Evolutionary conservation across 148 eudicot genomes (phyloP).

Genomic region (Dianthus caryophyllus): DNA sequence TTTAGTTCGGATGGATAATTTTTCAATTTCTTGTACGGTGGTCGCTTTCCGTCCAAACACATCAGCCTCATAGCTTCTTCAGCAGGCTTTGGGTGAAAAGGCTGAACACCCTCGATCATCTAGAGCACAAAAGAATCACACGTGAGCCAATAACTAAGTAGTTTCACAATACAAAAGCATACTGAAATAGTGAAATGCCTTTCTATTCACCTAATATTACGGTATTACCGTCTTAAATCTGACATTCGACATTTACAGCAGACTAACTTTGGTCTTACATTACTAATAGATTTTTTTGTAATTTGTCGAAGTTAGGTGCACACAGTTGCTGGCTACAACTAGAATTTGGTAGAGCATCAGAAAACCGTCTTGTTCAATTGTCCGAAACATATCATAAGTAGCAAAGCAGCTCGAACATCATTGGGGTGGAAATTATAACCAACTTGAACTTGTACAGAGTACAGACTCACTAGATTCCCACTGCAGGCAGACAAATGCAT

Average conservation of each 20-base stretch:
- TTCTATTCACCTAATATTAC: neutral
- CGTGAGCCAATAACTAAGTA: conserved; percentile 10
- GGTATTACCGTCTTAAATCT: neutral
- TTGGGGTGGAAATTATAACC: neutral
- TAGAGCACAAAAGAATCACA: conserved; percentile 21
- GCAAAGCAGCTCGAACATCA: neutral
- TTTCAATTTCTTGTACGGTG: conserved; percentile 66
- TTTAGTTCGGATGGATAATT: conserved; percentile 74
- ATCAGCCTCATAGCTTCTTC: conserved; percentile 65
- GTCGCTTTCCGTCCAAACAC: conserved; percentile 79
- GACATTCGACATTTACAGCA: neutral
- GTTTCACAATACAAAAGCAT: conserved; percentile 9
- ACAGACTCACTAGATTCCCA: neutral
- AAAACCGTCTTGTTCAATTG: too few species aligned
- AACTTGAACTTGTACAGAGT: neutral
- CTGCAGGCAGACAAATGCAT: neutral
- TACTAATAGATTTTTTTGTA: too few species aligned
- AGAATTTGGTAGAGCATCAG: too few species aligned
- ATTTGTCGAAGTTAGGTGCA: neutral
- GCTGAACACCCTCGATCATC: conserved; percentile 90
- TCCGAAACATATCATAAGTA: neutral
- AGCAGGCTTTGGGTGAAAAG: conserved; percentile 72
- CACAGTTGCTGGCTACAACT: neutral
- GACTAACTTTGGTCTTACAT: too few species aligned
- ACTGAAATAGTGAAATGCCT: conserved; percentile 6